Base-by-base conservation (phyloP, 441 rosid species). In the Kokia cookei region DNA sequence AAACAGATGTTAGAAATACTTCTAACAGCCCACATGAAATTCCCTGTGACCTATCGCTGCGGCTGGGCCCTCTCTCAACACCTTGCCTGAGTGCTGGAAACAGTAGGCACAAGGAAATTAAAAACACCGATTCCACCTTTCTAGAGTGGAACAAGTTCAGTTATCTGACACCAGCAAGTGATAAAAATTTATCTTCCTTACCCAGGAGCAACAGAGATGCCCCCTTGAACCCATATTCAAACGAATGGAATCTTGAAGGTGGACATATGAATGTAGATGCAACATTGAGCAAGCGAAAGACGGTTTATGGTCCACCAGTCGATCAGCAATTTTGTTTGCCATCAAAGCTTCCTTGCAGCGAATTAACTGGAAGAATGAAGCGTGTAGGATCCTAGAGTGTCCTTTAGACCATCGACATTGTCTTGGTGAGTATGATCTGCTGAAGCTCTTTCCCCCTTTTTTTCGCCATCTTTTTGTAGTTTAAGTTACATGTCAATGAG, bases 21-120 rank as follows among this genome's bases (percentile, higher is more conserved):
- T 73, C 69, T 11, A 75, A 76, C 32, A 82, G 65, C 26, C 80
- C 73, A 0, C 50, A 47, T n/a, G 86, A 83, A 58, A 79, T 47
- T 22, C 81, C 76, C 27, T 91, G 94, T 79, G 98, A 93, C 81
- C 81, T 93, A 19, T 90, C 98, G 1, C 74, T 93, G 51, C 82
- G 94, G 60, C 74, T 93, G 83, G 98, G 98, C 35, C 88, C 89
- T 80, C 76, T 77, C 27, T 73, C 85, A 5, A 74, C 65, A 24
- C 64, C 83, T 35, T 55, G 72, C 69, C 63, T 69, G 1, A 47
- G 59, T 67, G 62, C 37, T 12, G 51, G 60, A 51, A 79, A 69
- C 8, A 29, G 40, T 13, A 73, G 66, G 47, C 71, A 22, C 27
- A 71, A 69, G 50, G 73, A 61, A 60, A 67, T 73, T 55, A 82